Conservation (phyloP, 2,329 filamentous ascomycete species). For the Erysiphe pulchra region DNA sequence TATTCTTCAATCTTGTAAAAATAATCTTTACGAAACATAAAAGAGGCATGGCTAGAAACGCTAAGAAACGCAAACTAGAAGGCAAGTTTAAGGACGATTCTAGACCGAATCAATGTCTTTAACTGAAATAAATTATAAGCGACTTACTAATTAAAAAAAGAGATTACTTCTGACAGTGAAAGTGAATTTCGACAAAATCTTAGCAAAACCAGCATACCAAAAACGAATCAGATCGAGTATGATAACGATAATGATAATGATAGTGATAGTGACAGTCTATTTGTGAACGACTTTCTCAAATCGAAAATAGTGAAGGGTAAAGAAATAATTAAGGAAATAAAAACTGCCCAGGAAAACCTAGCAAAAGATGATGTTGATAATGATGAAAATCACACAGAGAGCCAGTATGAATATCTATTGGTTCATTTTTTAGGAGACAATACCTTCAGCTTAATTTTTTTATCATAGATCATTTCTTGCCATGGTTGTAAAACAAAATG, state of each 20-base stretch:
- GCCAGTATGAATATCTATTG: conserved; percentile 7
- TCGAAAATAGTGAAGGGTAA: conserved; percentile 4
- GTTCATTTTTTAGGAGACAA: neutral
- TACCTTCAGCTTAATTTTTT: neutral
- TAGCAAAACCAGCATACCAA: too few relatives aligned
- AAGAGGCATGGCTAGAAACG: neutral
- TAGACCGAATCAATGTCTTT: too few relatives aligned
- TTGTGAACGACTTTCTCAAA: neutral
- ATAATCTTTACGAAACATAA: too few relatives aligned
- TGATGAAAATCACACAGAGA: conserved; percentile 6
- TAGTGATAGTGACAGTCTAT: neutral
- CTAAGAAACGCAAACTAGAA: conserved; percentile 6
- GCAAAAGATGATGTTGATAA: conserved; percentile 10
- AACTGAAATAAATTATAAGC: too few relatives aligned
- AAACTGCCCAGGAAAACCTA: conserved; percentile 3
- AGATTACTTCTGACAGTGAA: too few relatives aligned
- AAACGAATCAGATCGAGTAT: too few relatives aligned
- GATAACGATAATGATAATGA: too few relatives aligned
- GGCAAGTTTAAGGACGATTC: conserved; percentile 1
- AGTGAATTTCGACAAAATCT: too few relatives aligned
- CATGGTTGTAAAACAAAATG: conserved; percentile 5
- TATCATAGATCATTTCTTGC: conserved; percentile 7
- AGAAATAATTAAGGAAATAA: conserved; percentile 4
- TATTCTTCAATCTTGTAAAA: too few relatives aligned
- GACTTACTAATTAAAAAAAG: too few relatives aligned